Conservation (phyloP, 164 flowering plant genomes). For the Houttuynia cordata region DNA sequence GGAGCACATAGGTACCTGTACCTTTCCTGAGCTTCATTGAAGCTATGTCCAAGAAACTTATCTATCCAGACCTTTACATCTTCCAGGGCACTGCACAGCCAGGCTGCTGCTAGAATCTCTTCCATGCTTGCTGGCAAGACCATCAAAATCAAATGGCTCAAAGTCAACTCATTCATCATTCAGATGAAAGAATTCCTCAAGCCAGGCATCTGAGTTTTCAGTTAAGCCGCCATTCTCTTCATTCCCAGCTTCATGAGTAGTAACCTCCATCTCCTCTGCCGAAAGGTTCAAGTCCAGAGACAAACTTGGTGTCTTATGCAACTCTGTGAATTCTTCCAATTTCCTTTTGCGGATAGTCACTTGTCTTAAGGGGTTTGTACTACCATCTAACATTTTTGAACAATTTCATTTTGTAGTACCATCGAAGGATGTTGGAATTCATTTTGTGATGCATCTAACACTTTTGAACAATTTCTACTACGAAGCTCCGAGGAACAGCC, state of each 20-base stretch:
- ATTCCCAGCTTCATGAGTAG: slow-evolving; percentile 10
- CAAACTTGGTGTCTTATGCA: slow-evolving; percentile 23
- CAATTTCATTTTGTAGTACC: too few species aligned
- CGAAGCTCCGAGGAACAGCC: slow-evolving; percentile 10
- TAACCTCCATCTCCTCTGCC: slow-evolving; percentile 37
- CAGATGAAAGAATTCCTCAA: slow-evolving; percentile 41
- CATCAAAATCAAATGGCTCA: slow-evolving; percentile 60
- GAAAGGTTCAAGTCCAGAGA: slow-evolving; percentile 76
- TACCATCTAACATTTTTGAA: slow-evolving; percentile 8
- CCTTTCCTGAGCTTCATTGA: slow-evolving; percentile 36
- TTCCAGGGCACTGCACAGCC: slow-evolving; percentile 23
- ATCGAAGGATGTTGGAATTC: too few species aligned
- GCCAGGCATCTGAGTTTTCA: slow-evolving; percentile 42
- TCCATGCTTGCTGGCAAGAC: slow-evolving; percentile 48
- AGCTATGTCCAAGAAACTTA: slow-evolving; percentile 36
- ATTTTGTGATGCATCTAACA: slow-evolving; percentile 6
- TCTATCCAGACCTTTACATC: slow-evolving; percentile 53
- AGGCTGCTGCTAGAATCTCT: slow-evolving; percentile 62
- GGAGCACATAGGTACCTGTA: slow-evolving; percentile 17
- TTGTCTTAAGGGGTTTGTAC: background rate
- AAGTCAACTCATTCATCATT: slow-evolving; percentile 37
- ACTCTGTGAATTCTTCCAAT: slow-evolving; percentile 12
- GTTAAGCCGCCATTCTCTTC: slow-evolving; percentile 19
- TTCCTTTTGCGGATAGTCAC: slow-evolving; percentile 44
- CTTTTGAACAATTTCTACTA: slow-evolving; percentile 7